Percentiles rank a stretch among this genome's conserved stretches.
Conservation (phyloP, 352 stramenopile species). For the Phytophthora meadii region DNA sequence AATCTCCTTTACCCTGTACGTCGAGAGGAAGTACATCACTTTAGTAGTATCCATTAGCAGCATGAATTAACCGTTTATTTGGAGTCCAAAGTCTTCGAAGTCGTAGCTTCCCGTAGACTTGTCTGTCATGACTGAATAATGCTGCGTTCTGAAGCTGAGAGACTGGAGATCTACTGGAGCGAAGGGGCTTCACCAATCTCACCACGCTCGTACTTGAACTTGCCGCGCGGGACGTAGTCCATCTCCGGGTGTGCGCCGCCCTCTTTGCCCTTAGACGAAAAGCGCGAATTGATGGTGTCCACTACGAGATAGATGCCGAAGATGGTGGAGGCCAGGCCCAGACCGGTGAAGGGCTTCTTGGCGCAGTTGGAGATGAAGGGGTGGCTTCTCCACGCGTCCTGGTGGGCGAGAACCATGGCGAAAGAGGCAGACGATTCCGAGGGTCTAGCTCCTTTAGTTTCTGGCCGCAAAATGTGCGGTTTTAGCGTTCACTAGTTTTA, state of each 20-base stretch:
- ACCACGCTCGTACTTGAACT: slow-evolving; percentile 62
- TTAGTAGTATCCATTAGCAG: slow-evolving; percentile 16
- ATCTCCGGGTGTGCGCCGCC: slow-evolving; percentile 42
- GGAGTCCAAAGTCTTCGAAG: slow-evolving; percentile 8
- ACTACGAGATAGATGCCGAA: slow-evolving; percentile 84
- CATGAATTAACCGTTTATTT: slow-evolving; percentile 30
- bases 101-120: slow-evolving; percentile 3
- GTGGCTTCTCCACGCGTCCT: slow-evolving; percentile 91
- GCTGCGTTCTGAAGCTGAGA: slow-evolving; percentile 8
- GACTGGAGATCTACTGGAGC: slow-evolving; percentile 32
- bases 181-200: slow-evolving; percentile 70
- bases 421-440: slow-evolving; percentile 30
- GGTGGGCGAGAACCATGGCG: slow-evolving; percentile 83
- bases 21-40: slow-evolving; percentile 4
- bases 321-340: slow-evolving; percentile 78
- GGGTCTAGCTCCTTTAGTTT: slow-evolving; percentile 27
- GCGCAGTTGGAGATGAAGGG: slow-evolving; percentile 82
- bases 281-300: slow-evolving; percentile 62
- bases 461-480: slow-evolving; percentile 22
- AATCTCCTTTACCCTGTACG: slow-evolving; percentile 10
- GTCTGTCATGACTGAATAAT: neutral
- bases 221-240: slow-evolving; percentile 45
- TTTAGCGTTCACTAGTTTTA: too few species aligned
- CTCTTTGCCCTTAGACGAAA: slow-evolving; percentile 38
- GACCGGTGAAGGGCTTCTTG: slow-evolving; percentile 88